Percentiles rank a stretch among this genome's conserved stretches.
phyloP scores from a whole-genome alignment of 345 rosid species.

The Mercurialis annua region DNA sequence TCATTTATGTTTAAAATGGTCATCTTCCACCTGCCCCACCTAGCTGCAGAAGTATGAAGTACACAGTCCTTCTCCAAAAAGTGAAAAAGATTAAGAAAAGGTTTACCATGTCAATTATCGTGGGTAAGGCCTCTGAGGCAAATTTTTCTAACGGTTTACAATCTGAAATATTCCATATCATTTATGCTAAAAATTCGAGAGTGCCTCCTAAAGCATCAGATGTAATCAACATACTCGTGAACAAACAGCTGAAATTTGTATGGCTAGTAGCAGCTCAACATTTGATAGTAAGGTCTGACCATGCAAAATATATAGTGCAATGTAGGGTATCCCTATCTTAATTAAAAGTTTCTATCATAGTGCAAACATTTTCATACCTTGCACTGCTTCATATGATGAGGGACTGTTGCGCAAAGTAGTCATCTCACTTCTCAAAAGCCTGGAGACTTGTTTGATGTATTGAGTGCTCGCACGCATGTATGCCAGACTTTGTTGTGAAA shows the following conservation, averaged over 20 bases:
- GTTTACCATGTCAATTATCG: not conserved
- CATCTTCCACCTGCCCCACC: not conserved
- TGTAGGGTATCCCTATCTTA: no score
- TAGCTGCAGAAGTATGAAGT: not conserved
- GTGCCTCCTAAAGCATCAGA: not conserved
- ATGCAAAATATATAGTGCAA: no score
- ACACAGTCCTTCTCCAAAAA: no score
- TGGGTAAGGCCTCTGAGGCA: not conserved
- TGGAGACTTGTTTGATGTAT: slow-evolving; percentile 26
- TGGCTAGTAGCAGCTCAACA: not conserved
- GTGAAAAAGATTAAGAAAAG: no score
- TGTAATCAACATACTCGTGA: not conserved
- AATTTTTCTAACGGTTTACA: not conserved
- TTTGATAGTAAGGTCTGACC: not conserved
- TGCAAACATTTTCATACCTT: slow-evolving; percentile 11
- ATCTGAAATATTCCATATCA: not conserved
- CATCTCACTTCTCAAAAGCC: slow-evolving; percentile 11
- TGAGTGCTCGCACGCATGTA: slow-evolving; percentile 23
- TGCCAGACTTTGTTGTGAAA: slow-evolving; percentile 25
- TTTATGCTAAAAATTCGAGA: not conserved
- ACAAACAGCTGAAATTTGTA: not conserved
- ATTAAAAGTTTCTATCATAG: no score
- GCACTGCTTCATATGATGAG: slow-evolving; percentile 24
- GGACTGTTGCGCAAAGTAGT: slow-evolving; percentile 16
- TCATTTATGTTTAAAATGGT: not conserved